These are phyloP conservation scores for Vinca minor DNA, from an alignment of 257 asterid genomes.

Conservation along the genomic window DNA sequence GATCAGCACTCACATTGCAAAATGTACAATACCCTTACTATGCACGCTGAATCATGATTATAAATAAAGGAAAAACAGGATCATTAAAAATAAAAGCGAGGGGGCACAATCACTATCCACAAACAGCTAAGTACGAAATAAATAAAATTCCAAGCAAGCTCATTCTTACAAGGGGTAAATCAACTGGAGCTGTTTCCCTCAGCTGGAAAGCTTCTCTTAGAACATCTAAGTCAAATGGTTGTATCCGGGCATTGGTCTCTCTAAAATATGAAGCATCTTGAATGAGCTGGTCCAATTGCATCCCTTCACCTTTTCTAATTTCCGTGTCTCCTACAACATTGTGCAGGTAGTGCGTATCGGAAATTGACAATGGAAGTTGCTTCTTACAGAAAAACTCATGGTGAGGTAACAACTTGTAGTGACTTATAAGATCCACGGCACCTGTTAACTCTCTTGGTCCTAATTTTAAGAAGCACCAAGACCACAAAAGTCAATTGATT, in stretches of 20 bases:
- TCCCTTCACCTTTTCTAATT: constrained; percentile 89
- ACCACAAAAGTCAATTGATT: constrained; percentile 1
- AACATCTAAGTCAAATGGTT: constrained; percentile 67
- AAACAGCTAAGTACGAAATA: background rate
- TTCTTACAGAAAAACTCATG: constrained; percentile 88
- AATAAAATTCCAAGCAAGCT: constrained; percentile 13
- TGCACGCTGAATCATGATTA: background rate
- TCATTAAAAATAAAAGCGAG: background rate
- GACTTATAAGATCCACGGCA: constrained; percentile 82
- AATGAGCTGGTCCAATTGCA: constrained; percentile 86
- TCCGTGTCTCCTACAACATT: constrained; percentile 94
- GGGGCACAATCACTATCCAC: background rate
- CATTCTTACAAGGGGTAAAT: constrained; percentile 68
- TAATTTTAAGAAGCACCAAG: constrained; percentile 28
- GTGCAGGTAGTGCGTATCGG: constrained; percentile 90
- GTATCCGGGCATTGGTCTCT: constrained; percentile 54
- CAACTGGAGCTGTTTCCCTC: constrained; percentile 69
- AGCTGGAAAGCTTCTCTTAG: constrained; percentile 83
- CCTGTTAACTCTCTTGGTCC: constrained; percentile 98
- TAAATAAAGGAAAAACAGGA: background rate
- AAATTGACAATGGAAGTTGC: constrained; percentile 72
- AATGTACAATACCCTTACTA: background rate
- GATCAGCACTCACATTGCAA: constrained; percentile 16
- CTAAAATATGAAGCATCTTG: constrained; percentile 49
- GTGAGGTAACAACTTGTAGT: constrained; percentile 76